Evolutionary conservation across 2,329 filamentous ascomycete species (phyloP).

Genomic region (Alternaria arborescens): DNA sequence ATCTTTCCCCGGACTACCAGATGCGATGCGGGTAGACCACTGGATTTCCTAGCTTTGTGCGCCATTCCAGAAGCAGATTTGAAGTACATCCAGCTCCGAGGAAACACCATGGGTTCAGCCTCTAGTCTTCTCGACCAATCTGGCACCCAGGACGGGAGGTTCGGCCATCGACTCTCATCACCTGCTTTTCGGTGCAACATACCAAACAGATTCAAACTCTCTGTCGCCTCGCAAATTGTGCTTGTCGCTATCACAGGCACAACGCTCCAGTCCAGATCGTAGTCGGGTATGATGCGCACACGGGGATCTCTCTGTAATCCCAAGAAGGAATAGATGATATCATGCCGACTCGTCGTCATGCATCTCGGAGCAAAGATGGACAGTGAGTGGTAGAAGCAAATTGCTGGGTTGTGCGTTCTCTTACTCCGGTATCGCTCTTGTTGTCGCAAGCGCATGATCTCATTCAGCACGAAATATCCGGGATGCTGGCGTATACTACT

Average conservation of each 20-base stretch:
- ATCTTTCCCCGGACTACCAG: neutral
- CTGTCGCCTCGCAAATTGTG: neutral
- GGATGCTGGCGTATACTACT: neutral
- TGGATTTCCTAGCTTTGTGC: neutral
- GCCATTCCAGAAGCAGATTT: neutral
- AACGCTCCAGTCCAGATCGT: neutral
- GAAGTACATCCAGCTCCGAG: slow-evolving; percentile 1
- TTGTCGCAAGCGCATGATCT: neutral
- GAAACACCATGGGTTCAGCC: slow-evolving; percentile 1
- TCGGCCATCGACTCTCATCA: neutral
- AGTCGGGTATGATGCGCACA: neutral
- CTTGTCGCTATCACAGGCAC: neutral
- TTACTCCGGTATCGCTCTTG: neutral
- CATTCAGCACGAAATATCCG: neutral
- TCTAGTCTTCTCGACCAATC: neutral
- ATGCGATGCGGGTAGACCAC: neutral
- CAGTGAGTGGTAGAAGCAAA: neutral
- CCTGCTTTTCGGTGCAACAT: neutral
- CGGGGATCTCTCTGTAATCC: neutral
- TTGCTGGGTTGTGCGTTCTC: neutral
- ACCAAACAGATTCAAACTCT: neutral
- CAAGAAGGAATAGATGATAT: neutral
- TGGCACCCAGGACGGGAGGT: neutral
- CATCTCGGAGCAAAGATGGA: neutral
- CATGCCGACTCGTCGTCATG: neutral